Percentiles rank a stretch among this genome's conserved stretches.
Evolutionary conservation across 2,329 filamentous ascomycete species (phyloP).

Genomic region (Fusarium sp.): DNA sequence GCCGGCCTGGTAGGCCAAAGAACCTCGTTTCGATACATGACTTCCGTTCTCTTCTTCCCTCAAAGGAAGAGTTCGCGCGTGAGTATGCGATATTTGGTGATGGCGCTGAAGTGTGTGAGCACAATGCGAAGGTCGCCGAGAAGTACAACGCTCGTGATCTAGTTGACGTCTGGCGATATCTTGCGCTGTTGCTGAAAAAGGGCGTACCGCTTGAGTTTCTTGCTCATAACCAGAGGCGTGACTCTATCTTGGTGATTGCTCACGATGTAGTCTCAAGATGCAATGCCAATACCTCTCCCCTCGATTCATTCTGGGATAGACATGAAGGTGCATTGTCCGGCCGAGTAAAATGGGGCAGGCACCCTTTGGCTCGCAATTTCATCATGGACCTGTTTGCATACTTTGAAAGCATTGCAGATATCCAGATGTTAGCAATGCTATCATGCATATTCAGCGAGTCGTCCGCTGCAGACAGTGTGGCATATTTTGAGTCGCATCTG

Average conservation of each 20-base stretch:
- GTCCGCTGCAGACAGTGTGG: constrained; percentile 64
- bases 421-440: constrained; percentile 79
- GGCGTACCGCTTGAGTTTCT: constrained; percentile 78
- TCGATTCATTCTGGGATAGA: constrained; percentile 22
- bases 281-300: constrained; percentile 29
- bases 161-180: constrained; percentile 85
- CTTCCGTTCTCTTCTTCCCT: constrained; percentile 77
- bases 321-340: constrained; percentile 59
- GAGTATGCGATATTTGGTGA: constrained; percentile 88
- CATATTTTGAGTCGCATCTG: constrained; percentile 68
- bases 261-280: constrained; percentile 65
- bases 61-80: constrained; percentile 79
- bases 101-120: constrained; percentile 81
- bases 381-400: constrained; percentile 72
- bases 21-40: constrained; percentile 82
- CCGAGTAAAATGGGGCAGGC: constrained; percentile 75
- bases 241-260: constrained; percentile 77
- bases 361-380: constrained; percentile 72
- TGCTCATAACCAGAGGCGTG: constrained; percentile 63
- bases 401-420: constrained; percentile 71
- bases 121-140: constrained; percentile 84
- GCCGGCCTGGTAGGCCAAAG: constrained; percentile 64
- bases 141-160: constrained; percentile 77
- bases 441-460: constrained; percentile 76
- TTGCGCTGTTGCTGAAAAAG: constrained; percentile 80